These are phyloP conservation scores for Vitis amurensis DNA, from an alignment of 164 flowering plant genomes.

Conservation along the genomic window DNA sequence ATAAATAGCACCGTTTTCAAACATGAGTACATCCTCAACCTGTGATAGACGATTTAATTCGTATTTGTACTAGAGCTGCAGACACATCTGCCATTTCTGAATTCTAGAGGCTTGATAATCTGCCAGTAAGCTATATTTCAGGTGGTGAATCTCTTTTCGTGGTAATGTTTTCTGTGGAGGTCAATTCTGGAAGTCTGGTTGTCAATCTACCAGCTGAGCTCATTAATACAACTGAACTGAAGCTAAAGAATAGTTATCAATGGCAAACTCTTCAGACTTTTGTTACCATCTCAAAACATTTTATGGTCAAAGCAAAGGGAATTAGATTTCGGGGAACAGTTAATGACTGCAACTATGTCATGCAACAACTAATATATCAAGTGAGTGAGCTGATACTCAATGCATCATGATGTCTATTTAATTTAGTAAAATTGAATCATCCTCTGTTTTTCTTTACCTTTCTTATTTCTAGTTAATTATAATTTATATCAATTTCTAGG, in stretches of 20 bases:
- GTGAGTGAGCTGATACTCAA: slow-evolving; percentile 38
- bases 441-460: background rate
- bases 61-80: background rate
- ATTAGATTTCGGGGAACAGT: slow-evolving; percentile 65
- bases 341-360: slow-evolving; percentile 59
- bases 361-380: slow-evolving; percentile 57
- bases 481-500: too few relatives aligned
- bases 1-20: too few relatives aligned
- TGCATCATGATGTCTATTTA: background rate
- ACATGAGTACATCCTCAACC: background rate
- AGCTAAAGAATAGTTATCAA: slow-evolving; percentile 48
- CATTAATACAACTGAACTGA: slow-evolving; percentile 67
- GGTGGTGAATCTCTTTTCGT: slow-evolving; percentile 55
- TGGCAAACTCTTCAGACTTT: slow-evolving; percentile 91
- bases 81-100: background rate
- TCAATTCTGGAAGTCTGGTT: slow-evolving; percentile 52
- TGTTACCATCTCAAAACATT: slow-evolving; percentile 73
- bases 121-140: slow-evolving; percentile 19
- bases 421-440: background rate
- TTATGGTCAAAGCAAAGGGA: slow-evolving; percentile 65
- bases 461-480: background rate
- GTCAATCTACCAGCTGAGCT: slow-evolving; percentile 61
- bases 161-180: slow-evolving; percentile 75
- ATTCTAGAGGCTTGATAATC: background rate
- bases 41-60: background rate